phyloP scores from a whole-genome alignment of 768 basidiomycete genomes.

The Pleurotus tuber-regium region DNA sequence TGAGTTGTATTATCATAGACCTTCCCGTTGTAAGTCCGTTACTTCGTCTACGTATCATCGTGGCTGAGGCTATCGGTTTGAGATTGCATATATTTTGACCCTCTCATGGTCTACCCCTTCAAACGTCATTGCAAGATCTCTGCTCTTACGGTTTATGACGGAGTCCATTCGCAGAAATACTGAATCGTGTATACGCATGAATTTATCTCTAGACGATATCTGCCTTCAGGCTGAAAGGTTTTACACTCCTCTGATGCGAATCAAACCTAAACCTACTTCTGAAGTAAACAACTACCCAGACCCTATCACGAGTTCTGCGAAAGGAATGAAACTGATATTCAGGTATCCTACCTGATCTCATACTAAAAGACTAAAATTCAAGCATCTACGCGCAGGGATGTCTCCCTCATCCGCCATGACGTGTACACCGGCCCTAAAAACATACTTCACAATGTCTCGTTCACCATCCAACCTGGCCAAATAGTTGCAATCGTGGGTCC shows the following conservation, averaged over 20 bases:
- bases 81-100: conserved; percentile 18
- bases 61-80: too few relatives aligned
- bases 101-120: conserved; percentile 21
- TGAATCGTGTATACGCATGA: conserved; percentile 6
- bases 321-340: conserved; percentile 24
- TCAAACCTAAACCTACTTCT: background rate
- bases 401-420: conserved; percentile 9
- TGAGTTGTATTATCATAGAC: conserved; percentile 25
- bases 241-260: conserved; percentile 16
- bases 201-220: conserved; percentile 11
- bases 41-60: too few relatives aligned
- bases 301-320: conserved; percentile 1
- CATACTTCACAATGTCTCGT: conserved; percentile 31
- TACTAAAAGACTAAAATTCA: background rate
- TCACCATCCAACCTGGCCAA: conserved; percentile 38
- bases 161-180: conserved; percentile 16
- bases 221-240: conserved; percentile 19
- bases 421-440: conserved; percentile 6
- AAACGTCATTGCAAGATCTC: conserved; percentile 29
- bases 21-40: conserved; percentile 31
- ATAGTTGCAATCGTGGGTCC: conserved; percentile 44
- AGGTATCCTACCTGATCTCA: conserved; percentile 14
- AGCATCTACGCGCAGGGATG: conserved; percentile 17
- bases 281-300: conserved; percentile 10
- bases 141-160: conserved; percentile 31